Evolutionary conservation across 2,329 filamentous ascomycete species (phyloP).

Genomic region (Cytospora piceae): DNA sequence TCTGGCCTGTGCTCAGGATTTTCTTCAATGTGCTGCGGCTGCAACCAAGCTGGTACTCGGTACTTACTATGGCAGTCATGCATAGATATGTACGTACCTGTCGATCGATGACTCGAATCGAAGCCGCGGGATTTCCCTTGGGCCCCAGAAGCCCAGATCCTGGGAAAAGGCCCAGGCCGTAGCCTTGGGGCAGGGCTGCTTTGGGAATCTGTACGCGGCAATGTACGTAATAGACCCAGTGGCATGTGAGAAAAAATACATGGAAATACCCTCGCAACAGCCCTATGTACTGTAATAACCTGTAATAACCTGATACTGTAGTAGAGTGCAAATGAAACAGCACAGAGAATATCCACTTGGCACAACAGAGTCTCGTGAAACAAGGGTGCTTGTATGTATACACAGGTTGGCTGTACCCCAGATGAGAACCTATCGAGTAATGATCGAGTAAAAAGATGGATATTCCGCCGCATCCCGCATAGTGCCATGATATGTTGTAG

Average conservation of each 20-base stretch:
- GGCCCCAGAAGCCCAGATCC: neutral
- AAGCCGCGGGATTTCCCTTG: conserved; percentile 24
- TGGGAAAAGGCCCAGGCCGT: conserved; percentile 14
- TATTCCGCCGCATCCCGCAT: neutral
- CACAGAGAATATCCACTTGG: conserved; percentile 18
- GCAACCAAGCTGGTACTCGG: no score
- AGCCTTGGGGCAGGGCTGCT: conserved; percentile 14
- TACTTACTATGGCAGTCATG: conserved; percentile 32
- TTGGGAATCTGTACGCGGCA: conserved; percentile 28
- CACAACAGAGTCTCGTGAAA: conserved; percentile 10
- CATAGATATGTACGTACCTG: neutral
- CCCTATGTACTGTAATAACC: no score
- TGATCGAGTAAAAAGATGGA: conserved; percentile 18
- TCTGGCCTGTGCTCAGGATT: no score
- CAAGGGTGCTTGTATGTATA: neutral
- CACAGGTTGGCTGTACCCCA: neutral
- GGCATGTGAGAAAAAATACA: conserved; percentile 16
- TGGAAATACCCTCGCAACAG: neutral
- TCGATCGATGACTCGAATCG: conserved; percentile 25
- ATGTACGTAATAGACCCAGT: conserved; percentile 26
- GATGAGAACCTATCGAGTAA: conserved; percentile 21
- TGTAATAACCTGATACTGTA: no score
- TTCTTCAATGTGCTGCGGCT: no score
- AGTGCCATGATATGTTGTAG: neutral
- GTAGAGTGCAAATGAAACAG: neutral